Base-by-base conservation (phyloP, 2,329 filamentous ascomycete genomes). In the Colletotrichum graminicola region DNA sequence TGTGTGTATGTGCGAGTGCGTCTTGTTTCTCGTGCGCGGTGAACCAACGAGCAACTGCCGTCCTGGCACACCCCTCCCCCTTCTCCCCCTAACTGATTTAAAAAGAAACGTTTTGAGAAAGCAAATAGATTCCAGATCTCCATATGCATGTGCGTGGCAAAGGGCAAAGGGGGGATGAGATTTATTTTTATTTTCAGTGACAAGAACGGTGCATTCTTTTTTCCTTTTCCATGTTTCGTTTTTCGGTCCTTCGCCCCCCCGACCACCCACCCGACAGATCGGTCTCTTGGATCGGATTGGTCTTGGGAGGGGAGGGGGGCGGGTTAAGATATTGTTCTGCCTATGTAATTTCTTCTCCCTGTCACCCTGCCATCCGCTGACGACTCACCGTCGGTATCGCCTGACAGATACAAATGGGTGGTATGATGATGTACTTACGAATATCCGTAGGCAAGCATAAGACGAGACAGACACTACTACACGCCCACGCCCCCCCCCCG, bases 301-400 rank as follows among this genome's bases (percentile, higher is more conserved):
- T 45, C 43, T 11, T 10, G 10, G 3, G 14, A 5, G 23, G 23
- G 47, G 5, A 29, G 29, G 29, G 29, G 29, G 29, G 29, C 29
- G 4, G 6, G 26, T 14, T 5, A 21, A 12, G 32, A 36, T 21
- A 36, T 23, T n/a, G 7, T 36, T 36, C 32, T 32, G 18, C 18
- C 43, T 54, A 21, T 32, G 12, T 36, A 36, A 36, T 32, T 55
- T 55, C 52, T 55, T 55, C 49, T 32, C 26, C 32, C 18, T n/a
- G n/a, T n/a, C 16, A 16, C 41, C 41, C 6, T 4, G 21, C 14
- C 52, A 55, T 51, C 51, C 18, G 29, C 29, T 18, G 29, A 23
- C 52, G 32, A 55, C 52, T 55, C 52, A 55, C 52, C 52, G 52
- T 36, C 12, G 32, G 32, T 36, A 55, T 29, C 52, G 32, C 29